Evolutionary conservation across 73 alveolate species (phyloP), one percentile per base, ranked within the genome.

Genomic region (Paramecium octaurelia): DNA sequence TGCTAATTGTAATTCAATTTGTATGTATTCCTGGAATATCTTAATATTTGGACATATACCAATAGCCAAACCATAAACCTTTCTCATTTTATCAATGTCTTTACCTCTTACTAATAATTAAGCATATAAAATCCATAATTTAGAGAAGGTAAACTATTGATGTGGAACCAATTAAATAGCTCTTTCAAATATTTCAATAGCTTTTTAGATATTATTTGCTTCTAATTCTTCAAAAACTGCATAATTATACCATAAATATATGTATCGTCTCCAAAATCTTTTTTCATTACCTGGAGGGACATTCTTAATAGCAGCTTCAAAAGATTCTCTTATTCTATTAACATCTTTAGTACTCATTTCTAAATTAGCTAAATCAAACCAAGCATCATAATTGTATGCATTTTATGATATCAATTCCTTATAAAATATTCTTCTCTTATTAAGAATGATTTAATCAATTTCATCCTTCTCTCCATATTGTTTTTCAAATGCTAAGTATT

Each of bases 401-500:
- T 89, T 89, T 42, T 89, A 40, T 1, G 92, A 59, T 24, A 89
- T 89, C 5, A 89, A 64, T 58, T 75, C 92, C 20, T 58, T 76
- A 85, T 93, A 96, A 76, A 88, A 92, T 46, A 92, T 95, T 88
- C 99, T 94, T 73, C 99, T 95, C 92, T 98, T 98, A 68, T 97
- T 97, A 23, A 97, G 92, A 20, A 97, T 92, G 69, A 95, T 98
- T 89, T 95, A 98, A 87, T 99, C 99, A 68, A 99, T 94, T 48
- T 97, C 99, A 69, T 99, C 99, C 59, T 94, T 93, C 18, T 95
- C 94, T 35, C 99, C 99, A 88, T 95, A 95, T 84, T 98, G 97
- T 96, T 99, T 99, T 92, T 98, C 99, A 93, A 99, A 98, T 64
- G 97, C 93, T 57, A 98, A 96, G 92, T 96, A 99, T 42, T 96